These are phyloP conservation scores for Vitis vinifera DNA, from an alignment of 164 flowering plant genomes.

Conservation along the genomic window ASM3070453v1 NC_081809.1:18952501-18953000, in stretches of 20 bases:
- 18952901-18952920: neutral
- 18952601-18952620: constrained; percentile 69
- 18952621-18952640: constrained; percentile 70
- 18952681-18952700: constrained; percentile 70
- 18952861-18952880: too few relatives aligned
- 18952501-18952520: neutral
- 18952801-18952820: too few relatives aligned
- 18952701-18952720: constrained; percentile 65
- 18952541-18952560: neutral
- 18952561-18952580: constrained; percentile 3
- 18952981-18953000: too few relatives aligned
- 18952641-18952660: constrained; percentile 59
- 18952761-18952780: neutral
- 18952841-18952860: too few relatives aligned
- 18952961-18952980: neutral
- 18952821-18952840: too few relatives aligned
- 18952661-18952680: constrained; percentile 61
- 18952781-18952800: too few relatives aligned
- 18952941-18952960: neutral
- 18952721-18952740: constrained; percentile 83
- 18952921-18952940: neutral
- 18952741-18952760: constrained; percentile 71
- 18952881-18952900: too few relatives aligned
- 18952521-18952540: neutral
- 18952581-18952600: constrained; percentile 34